Percentiles rank a stretch among this genome's conserved stretches.
Evolutionary conservation across 208 protist genomes (phyloP).

Genomic region (Leishmania gerbilli): DNA sequence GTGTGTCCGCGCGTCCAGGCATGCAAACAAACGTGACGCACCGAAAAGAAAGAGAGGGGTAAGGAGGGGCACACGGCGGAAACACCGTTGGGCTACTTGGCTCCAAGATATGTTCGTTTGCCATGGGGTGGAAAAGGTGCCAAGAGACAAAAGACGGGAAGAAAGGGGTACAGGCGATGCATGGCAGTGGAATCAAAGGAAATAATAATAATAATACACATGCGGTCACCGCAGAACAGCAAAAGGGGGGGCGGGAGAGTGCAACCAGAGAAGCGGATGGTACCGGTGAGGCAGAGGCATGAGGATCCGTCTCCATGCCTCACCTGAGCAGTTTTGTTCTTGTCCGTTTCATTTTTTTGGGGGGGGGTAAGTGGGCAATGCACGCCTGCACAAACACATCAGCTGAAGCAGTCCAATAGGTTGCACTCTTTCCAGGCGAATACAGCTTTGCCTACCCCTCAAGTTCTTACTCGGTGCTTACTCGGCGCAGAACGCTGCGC

Average conservation of each 20-base stretch:
- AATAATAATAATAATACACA: not conserved
- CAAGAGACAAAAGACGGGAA: not conserved
- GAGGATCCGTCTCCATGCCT: not conserved
- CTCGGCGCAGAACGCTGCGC: not conserved
- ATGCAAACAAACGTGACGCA: not conserved
- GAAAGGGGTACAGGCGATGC: not conserved
- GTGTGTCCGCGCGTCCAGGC: not conserved
- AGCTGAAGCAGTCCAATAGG: not conserved
- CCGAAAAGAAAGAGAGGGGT: conserved; percentile 13
- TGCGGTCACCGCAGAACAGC: not conserved
- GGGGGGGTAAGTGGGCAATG: not conserved
- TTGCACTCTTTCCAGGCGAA: not conserved
- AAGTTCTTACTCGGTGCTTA: not conserved
- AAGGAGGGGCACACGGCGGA: not conserved
- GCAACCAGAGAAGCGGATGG: not conserved
- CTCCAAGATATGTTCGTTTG: not conserved
- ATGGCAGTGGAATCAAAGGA: not conserved
- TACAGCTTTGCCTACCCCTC: not conserved
- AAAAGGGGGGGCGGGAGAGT: not conserved
- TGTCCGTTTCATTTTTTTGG: not conserved
- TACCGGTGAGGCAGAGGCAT: not conserved
- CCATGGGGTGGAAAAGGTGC: not conserved
- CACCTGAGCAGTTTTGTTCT: not conserved
- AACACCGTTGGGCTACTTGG: not conserved
- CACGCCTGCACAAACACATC: not conserved